Evolutionary conservation across 768 basidiomycete species (phyloP), one percentile per base, ranked within the genome.

Genomic region (Panellus pusillus): DNA sequence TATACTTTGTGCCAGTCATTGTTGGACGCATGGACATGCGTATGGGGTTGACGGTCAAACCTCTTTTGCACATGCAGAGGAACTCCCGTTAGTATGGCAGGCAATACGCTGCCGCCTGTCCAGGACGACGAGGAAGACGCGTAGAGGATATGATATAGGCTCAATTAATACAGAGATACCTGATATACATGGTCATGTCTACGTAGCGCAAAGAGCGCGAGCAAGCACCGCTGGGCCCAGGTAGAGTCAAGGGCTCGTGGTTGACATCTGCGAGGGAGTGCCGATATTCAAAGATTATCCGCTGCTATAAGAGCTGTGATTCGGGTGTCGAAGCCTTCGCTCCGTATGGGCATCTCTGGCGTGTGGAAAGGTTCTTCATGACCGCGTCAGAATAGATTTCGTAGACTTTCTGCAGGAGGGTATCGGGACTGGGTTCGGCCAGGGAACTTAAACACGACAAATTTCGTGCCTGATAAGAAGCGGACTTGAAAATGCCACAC

Each of bases 301-400:
- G 27, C 52, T 72, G 12, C 83, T 63, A 89, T 77, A 43, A 92
- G 70, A 8, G 80, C 66, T 9, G 78, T 72, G 47, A 91, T 83
- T 41, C 84, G 80, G 50, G 72, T 72, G 65, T 98, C 96, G 65
- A 98, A 98, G 15, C 82, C 84, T 62, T 93, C 91, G 40, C 79
- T 93, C 43, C 97, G 83, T 60, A 98, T 94, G 2, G 97, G 97
- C 96, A 98, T 99, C 69, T 98, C 97, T n/a, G 90, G 91, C 6
- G 93, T 96, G 70, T 98, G 93, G 71, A 99, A 99, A 1, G 97
- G 66, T 98, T 98, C 77, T 98, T 98, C 92, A 98, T 96, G 50
- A 94, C 94, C 1, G 90, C 85, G 66, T 98, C 97, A 0, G 95
- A 81, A 68, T 98, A 99, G 17, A 82, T 83, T 68, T 98, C 93